These are phyloP conservation scores for Sugiyamaella smithiae DNA, from an alignment of 805 yeast genomes.

Conservation along the genomic window DNA sequence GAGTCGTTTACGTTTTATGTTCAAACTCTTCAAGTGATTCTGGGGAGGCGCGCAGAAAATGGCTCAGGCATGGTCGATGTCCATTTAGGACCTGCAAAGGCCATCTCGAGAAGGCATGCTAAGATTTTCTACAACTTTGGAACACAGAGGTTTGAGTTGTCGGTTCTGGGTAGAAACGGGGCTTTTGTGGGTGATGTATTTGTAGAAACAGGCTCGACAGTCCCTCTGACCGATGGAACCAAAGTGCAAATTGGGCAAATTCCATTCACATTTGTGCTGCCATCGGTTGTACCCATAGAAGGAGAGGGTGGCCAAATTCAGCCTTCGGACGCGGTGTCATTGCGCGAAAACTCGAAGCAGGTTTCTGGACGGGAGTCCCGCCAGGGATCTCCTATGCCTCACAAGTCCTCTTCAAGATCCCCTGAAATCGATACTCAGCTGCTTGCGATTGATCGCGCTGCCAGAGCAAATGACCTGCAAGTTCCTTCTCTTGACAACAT, in stretches of 20 bases:
- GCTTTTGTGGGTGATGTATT: slow-evolving; percentile 92
- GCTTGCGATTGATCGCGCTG: slow-evolving; percentile 8
- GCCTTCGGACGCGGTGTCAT: slow-evolving; percentile 11
- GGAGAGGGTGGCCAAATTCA: neutral
- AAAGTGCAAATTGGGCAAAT: slow-evolving; percentile 90
- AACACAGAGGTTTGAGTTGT: slow-evolving; percentile 87
- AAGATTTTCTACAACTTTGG: slow-evolving; percentile 96
- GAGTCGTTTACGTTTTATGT: slow-evolving; percentile 92
- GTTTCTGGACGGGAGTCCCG: slow-evolving; percentile 3
- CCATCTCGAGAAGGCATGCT: slow-evolving; percentile 91
- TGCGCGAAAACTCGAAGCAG: slow-evolving; percentile 11
- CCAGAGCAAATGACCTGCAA: neutral
- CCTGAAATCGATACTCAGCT: slow-evolving; percentile 15
- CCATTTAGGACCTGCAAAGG: slow-evolving; percentile 87
- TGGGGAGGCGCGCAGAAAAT: slow-evolving; percentile 85
- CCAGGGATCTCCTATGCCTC: slow-evolving; percentile 14
- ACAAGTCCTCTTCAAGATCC: slow-evolving; percentile 6
- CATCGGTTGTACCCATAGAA: slow-evolving; percentile 45
- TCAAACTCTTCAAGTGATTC: slow-evolving; percentile 88
- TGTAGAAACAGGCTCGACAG: slow-evolving; percentile 87
- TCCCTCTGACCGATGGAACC: slow-evolving; percentile 69
- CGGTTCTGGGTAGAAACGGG: slow-evolving; percentile 92
- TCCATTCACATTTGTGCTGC: slow-evolving; percentile 81
- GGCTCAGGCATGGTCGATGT: slow-evolving; percentile 65
- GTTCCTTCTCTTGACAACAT: neutral